phyloP scores from a whole-genome alignment of 345 rosid genomes.

The Pugionium dolabratum region DNA sequence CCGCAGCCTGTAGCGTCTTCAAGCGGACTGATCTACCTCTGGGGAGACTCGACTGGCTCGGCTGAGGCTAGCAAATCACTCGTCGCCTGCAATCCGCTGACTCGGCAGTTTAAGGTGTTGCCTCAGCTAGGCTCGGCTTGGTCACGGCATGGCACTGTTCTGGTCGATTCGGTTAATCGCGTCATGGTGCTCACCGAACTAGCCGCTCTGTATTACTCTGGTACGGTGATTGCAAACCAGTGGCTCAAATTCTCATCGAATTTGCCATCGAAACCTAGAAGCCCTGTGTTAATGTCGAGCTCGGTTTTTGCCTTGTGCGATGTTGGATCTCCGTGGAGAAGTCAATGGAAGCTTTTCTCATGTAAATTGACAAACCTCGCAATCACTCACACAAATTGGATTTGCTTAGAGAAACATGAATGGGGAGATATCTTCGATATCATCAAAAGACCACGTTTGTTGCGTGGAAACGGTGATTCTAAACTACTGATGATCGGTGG shows the following conservation, averaged over 20 bases:
- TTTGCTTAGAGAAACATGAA: constrained; percentile 68
- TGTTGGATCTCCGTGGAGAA: constrained; percentile 88
- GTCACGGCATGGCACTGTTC: constrained; percentile 81
- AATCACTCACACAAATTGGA: constrained; percentile 58
- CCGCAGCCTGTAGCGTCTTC: constrained; percentile 81
- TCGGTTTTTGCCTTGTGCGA: constrained; percentile 76
- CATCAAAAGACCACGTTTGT: constrained; percentile 77
- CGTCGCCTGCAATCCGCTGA: constrained; percentile 72
- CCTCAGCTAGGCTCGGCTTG: constrained; percentile 93
- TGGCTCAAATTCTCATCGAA: constrained; percentile 83
- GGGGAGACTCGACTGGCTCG: no score
- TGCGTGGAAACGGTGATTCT: constrained; percentile 56
- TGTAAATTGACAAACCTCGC: constrained; percentile 45
- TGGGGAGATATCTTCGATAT: constrained; percentile 89
- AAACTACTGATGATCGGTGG: constrained; percentile 78
- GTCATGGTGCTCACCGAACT: constrained; percentile 85
- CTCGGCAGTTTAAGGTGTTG: constrained; percentile 63
- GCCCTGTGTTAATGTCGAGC: constrained; percentile 64
- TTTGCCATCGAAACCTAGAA: constrained; percentile 82
- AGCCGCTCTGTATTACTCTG: constrained; percentile 66
- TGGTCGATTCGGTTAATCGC: constrained; percentile 63
- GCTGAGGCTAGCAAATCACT: constrained; percentile 63
- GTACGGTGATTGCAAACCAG: constrained; percentile 33
- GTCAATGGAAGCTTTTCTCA: constrained; percentile 79
- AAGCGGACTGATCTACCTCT: constrained; percentile 64